Conservation (phyloP, 306 rosid genomes). For the Sechiopsis laciniata region DNA sequence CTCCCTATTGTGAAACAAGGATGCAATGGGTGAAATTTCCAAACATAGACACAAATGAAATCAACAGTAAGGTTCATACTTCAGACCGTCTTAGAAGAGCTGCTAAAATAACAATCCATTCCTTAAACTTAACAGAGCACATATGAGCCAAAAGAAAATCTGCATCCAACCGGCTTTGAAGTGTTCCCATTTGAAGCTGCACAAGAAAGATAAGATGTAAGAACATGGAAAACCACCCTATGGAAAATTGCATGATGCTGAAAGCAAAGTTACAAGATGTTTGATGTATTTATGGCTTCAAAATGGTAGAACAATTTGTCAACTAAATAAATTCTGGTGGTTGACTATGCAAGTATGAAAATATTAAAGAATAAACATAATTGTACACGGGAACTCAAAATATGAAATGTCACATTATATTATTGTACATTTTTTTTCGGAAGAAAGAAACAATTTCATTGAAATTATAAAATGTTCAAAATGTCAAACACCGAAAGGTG, state of each 20-base stretch:
- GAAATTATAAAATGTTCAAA: no score
- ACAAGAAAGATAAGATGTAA: constrained; percentile 21
- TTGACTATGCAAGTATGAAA: background rate
- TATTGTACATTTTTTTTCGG: no score
- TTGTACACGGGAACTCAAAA: background rate
- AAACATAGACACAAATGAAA: background rate
- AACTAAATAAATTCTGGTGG: background rate
- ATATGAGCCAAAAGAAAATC: constrained; percentile 88
- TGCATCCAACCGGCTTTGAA: constrained; percentile 91
- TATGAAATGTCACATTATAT: background rate
- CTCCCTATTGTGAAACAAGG: constrained; percentile 2
- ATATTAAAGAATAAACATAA: constrained; percentile 1
- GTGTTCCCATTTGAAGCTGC: constrained; percentile 88
- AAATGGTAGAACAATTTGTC: background rate
- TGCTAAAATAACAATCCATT: constrained; percentile 96
- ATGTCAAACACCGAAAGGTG: no score
- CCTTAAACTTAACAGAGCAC: constrained; percentile 96
- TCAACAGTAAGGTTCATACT: constrained; percentile 34
- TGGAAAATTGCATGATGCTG: background rate
- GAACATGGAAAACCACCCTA: background rate
- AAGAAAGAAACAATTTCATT: no score
- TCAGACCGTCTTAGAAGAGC: constrained; percentile 85
- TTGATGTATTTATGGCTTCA: background rate
- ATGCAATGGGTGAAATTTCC: background rate
- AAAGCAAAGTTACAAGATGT: background rate